phyloP scores from a whole-genome alignment of 768 basidiomycete genomes.

The Phaeolepiota aurea region DNA sequence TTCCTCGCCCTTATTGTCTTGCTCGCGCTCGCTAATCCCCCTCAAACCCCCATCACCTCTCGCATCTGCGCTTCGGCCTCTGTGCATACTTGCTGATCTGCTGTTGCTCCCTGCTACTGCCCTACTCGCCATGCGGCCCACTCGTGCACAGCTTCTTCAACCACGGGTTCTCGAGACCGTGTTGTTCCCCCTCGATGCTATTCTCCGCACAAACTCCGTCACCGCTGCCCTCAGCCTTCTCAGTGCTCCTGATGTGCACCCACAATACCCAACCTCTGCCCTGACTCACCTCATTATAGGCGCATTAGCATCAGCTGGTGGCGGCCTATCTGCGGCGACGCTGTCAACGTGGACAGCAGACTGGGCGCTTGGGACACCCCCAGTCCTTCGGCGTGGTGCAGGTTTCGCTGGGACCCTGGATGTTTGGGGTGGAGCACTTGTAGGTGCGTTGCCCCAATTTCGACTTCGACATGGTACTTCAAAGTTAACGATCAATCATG shows the following conservation, averaged over 20 bases:
- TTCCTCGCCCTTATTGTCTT: neutral
- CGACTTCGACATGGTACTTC: neutral
- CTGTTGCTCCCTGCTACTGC: neutral
- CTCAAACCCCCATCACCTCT: conserved; percentile 5
- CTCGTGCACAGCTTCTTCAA: conserved; percentile 16
- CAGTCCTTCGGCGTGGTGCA: conserved; percentile 30
- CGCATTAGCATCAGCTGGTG: conserved; percentile 36
- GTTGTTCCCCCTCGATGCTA: conserved; percentile 42
- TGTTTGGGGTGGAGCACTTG: conserved; percentile 43
- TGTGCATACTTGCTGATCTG: neutral
- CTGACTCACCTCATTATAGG: conserved; percentile 41
- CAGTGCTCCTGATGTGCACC: conserved; percentile 20
- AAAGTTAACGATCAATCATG: neutral
- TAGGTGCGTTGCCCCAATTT: conserved; percentile 17
- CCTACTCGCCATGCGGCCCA: conserved; percentile 3
- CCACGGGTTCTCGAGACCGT: conserved; percentile 29
- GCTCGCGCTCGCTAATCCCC: neutral
- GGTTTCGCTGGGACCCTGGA: conserved; percentile 34
- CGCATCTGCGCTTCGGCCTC: neutral
- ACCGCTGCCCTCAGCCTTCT: conserved; percentile 26
- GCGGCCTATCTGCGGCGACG: conserved; percentile 35
- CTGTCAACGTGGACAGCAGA: conserved; percentile 31
- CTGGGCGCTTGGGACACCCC: conserved; percentile 40
- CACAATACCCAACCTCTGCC: conserved; percentile 26
- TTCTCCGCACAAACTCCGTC: conserved; percentile 36